Conservation (phyloP, 2,329 filamentous ascomycete species). For the Diaporthe amygdali region DNA sequence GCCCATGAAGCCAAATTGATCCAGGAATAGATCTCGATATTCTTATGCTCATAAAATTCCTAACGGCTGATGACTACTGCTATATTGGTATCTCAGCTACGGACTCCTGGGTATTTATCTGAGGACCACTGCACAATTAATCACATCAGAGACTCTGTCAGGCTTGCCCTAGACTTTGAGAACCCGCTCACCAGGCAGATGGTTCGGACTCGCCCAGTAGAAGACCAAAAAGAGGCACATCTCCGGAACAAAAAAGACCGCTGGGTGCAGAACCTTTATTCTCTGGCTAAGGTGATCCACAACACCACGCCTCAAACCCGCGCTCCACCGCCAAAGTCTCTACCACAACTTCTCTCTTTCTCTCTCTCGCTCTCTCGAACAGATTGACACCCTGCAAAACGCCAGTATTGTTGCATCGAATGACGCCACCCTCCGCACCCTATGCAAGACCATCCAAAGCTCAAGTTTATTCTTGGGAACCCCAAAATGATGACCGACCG, state of each 20-base stretch:
- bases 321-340: neutral
- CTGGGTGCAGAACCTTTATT: conserved; percentile 15
- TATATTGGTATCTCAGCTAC: neutral
- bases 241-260: neutral
- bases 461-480: conserved; percentile 8
- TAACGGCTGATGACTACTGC: neutral
- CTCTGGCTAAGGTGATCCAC: neutral
- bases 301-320: neutral
- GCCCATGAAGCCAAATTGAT: neutral
- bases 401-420: conserved; percentile 7
- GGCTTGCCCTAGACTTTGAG: no score
- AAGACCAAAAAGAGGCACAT: neutral
- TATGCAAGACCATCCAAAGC: conserved; percentile 19
- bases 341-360: neutral
- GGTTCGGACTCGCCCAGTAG: neutral
- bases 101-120: no score
- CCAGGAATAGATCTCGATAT: neutral
- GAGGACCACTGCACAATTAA: neutral
- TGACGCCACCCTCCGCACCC: conserved; percentile 12
- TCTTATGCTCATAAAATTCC: neutral
- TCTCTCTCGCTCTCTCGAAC: neutral
- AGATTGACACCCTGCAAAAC: neutral
- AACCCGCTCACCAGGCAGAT: no score
- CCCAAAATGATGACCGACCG: conserved; percentile 2
- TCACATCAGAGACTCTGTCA: neutral